phyloP scores from a whole-genome alignment of 148 eudicot species.

The Hydrangea macrophylla region DNA sequence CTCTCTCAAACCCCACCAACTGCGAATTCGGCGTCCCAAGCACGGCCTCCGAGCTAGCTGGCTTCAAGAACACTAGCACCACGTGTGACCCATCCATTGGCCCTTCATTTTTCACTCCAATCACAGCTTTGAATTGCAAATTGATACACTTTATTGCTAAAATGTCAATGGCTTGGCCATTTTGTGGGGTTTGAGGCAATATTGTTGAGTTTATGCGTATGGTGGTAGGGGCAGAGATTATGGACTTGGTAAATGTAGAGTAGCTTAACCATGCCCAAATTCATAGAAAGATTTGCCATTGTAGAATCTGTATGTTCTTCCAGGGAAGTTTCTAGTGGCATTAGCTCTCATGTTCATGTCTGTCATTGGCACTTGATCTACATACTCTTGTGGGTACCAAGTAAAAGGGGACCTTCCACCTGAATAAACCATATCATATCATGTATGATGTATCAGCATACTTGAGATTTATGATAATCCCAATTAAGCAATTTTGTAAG shows the following conservation, averaged over 20 bases:
- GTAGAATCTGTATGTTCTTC: constrained; percentile 46
- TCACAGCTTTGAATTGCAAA: constrained; percentile 1
- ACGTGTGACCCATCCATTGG: constrained; percentile 25
- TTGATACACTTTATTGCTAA: constrained; percentile 22
- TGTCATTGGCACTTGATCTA: constrained; percentile 28
- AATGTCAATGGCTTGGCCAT: constrained; percentile 21
- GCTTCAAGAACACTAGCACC: constrained; percentile 29
- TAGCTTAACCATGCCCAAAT: constrained; percentile 49
- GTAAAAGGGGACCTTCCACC: constrained; percentile 49
- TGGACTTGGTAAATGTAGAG: constrained; percentile 20
- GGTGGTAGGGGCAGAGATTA: constrained; percentile 19
- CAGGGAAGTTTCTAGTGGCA: constrained; percentile 26
- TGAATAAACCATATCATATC: constrained; percentile 12
- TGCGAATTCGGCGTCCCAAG: constrained; percentile 22
- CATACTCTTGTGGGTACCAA: constrained; percentile 34
- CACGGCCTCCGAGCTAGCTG: constrained; percentile 7
- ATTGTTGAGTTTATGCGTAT: not conserved
- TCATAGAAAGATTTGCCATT: constrained; percentile 20
- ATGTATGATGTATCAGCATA: too few relatives aligned
- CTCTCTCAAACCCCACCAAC: constrained; percentile 30
- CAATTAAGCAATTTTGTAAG: too few relatives aligned
- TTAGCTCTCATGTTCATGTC: constrained; percentile 45
- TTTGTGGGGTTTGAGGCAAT: not conserved
- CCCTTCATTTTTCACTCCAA: constrained; percentile 28
- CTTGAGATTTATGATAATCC: too few relatives aligned